Conservation (phyloP, 225 moss, liverwort and hornwort genomes). For the Sphagnum tenellum region DNA sequence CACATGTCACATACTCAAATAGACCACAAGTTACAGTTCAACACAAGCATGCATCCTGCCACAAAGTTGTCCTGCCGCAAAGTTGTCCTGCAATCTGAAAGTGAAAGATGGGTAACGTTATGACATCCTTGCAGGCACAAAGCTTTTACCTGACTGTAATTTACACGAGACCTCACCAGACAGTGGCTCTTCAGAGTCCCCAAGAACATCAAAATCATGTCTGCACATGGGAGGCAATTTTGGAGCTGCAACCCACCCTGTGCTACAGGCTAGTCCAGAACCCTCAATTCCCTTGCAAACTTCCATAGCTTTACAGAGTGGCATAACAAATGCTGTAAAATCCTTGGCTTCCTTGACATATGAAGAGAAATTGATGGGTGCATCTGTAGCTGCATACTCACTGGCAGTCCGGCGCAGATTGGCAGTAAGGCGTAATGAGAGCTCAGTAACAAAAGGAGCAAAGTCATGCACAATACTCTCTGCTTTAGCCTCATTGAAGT, state of each 20-base stretch:
- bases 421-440: slow-evolving; percentile 57
- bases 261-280: slow-evolving; percentile 44
- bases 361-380: slow-evolving; percentile 39
- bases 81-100: neutral
- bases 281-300: slow-evolving; percentile 85
- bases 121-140: neutral
- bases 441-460: slow-evolving; percentile 92
- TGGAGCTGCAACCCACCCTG: slow-evolving; percentile 15
- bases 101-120: neutral
- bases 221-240: slow-evolving; percentile 7
- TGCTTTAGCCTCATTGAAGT: slow-evolving; percentile 93
- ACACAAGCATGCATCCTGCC: neutral
- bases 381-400: slow-evolving; percentile 42
- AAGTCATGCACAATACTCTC: slow-evolving; percentile 95
- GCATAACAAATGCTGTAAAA: slow-evolving; percentile 94
- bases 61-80: neutral
- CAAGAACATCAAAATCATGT: slow-evolving; percentile 7
- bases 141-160: slow-evolving; percentile 7
- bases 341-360: slow-evolving; percentile 93
- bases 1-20: too few relatives aligned
- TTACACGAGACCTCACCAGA: slow-evolving; percentile 20
- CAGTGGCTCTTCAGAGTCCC: slow-evolving; percentile 14
- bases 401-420: slow-evolving; percentile 55
- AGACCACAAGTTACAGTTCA: too few relatives aligned
- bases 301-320: slow-evolving; percentile 98